Evolutionary conservation across 2,329 filamentous ascomycete species (phyloP).

Genomic region (Aphanoascus verrucosus): DNA sequence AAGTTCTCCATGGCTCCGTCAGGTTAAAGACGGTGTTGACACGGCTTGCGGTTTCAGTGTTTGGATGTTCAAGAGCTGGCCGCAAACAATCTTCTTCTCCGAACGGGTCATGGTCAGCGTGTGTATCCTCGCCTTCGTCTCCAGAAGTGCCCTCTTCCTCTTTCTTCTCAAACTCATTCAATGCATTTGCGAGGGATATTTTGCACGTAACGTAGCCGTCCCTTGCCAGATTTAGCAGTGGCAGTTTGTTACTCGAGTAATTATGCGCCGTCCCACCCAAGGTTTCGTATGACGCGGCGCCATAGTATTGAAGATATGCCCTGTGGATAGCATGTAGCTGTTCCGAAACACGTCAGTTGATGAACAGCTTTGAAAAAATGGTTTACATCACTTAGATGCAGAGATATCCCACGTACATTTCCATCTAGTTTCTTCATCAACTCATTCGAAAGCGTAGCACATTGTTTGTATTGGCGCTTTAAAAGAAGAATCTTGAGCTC

Average conservation of each 20-base stretch:
- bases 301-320: conserved; percentile 39
- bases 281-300: conserved; percentile 37
- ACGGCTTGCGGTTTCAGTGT: not conserved
- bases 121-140: not conserved
- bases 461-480: conserved; percentile 34
- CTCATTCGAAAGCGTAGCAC: conserved; percentile 25
- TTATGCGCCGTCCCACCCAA: conserved; percentile 39
- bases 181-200: conserved; percentile 8
- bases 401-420: conserved; percentile 20
- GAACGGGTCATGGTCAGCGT: not conserved
- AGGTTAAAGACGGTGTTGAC: conserved; percentile 2
- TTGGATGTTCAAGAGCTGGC: not conserved
- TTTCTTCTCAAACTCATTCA: conserved; percentile 3
- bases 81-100: not conserved
- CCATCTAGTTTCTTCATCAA: conserved; percentile 22
- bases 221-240: conserved; percentile 32
- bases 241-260: conserved; percentile 37
- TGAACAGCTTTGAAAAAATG: not conserved
- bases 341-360: not conserved
- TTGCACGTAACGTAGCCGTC: conserved; percentile 30
- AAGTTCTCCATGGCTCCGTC: conserved; percentile 9
- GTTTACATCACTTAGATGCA: not conserved
- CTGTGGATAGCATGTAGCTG: conserved; percentile 28
- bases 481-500: conserved; percentile 30
- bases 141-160: not conserved